These are phyloP conservation scores for Blastomyces gilchristii DNA, from an alignment of 2,329 filamentous ascomycete genomes.

Conservation along the genomic window DNA sequence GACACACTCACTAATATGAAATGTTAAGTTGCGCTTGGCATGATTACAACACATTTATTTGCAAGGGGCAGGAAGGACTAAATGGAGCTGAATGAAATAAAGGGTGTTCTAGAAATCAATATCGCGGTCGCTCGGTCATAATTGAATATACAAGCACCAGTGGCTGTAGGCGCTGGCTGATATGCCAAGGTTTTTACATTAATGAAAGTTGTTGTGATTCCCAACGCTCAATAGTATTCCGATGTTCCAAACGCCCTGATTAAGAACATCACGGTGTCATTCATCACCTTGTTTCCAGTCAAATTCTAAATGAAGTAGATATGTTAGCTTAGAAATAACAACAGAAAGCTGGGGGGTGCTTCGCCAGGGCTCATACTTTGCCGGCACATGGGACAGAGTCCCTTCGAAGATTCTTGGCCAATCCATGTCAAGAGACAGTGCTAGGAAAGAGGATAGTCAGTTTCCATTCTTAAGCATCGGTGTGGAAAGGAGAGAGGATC, in stretches of 20 bases:
- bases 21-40: too few species aligned
- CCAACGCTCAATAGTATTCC: background rate
- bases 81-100: background rate
- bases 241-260: background rate
- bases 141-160: background rate
- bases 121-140: background rate
- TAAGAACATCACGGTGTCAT: slow-evolving; percentile 12
- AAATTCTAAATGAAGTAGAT: slow-evolving; percentile 35
- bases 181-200: background rate
- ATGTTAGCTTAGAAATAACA: slow-evolving; percentile 12
- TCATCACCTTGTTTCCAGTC: slow-evolving; percentile 42
- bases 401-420: slow-evolving; percentile 83
- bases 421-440: slow-evolving; percentile 97
- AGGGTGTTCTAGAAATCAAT: background rate
- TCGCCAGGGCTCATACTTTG: slow-evolving; percentile 54
- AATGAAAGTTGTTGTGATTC: background rate
- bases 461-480: background rate
- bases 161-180: background rate
- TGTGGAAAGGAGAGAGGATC: background rate
- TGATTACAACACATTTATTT: too few species aligned
- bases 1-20: too few species aligned
- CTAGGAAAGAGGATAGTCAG: slow-evolving; percentile 35
- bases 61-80: background rate
- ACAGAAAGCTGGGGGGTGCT: background rate
- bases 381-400: slow-evolving; percentile 94